phyloP scores from a whole-genome alignment of 345 rosid genomes.

The Linum lewisii region DNA sequence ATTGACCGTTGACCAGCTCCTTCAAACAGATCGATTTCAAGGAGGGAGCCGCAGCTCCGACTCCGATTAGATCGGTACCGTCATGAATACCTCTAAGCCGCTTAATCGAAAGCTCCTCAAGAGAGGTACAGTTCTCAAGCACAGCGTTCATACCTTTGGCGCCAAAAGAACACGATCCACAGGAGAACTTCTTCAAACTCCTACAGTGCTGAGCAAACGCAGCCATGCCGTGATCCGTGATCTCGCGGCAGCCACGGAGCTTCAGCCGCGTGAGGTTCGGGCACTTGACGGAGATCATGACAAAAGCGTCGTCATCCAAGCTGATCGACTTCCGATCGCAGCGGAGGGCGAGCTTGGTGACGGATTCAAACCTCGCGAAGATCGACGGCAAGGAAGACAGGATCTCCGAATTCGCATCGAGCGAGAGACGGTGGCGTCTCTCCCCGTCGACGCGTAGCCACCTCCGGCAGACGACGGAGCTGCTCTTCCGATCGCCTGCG shows the following conservation, averaged over 20 bases:
- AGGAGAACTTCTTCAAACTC: constrained; percentile 65
- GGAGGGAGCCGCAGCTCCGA: constrained; percentile 47
- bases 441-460: constrained; percentile 76
- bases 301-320: constrained; percentile 63
- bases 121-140: constrained; percentile 52
- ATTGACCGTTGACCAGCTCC: constrained; percentile 68
- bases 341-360: constrained; percentile 75
- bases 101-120: constrained; percentile 70
- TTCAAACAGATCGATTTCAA: constrained; percentile 59
- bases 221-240: constrained; percentile 62
- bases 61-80: constrained; percentile 52
- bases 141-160: constrained; percentile 79
- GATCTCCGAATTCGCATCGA: constrained; percentile 49
- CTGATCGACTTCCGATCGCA: constrained; percentile 72
- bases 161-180: constrained; percentile 78
- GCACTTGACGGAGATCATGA: constrained; percentile 56
- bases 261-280: constrained; percentile 63
- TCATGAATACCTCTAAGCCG: constrained; percentile 66
- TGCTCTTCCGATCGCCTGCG: constrained; percentile 49
- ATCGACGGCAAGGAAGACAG: constrained; percentile 40
- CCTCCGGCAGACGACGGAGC: constrained; percentile 64
- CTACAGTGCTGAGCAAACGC: constrained; percentile 62
- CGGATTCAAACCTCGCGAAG: constrained; percentile 73
- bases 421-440: constrained; percentile 75
- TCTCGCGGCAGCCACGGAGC: constrained; percentile 70